Evolutionary conservation across 2,329 filamentous ascomycete genomes (phyloP).

Genomic region (Ilyonectria robusta): DNA sequence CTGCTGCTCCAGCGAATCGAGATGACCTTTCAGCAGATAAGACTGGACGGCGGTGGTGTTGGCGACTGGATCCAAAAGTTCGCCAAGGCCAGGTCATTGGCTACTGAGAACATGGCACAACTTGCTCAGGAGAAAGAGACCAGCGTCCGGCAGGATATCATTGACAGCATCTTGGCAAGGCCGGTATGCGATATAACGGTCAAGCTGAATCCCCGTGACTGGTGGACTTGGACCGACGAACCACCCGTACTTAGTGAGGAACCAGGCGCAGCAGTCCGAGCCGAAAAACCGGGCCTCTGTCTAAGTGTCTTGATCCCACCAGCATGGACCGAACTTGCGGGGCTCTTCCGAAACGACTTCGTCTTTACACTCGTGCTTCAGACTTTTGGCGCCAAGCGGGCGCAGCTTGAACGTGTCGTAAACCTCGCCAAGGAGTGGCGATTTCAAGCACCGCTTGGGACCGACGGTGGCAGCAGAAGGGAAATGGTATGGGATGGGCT

Average conservation of each 20-base stretch:
- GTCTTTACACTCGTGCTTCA: constrained; percentile 12
- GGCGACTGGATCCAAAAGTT: constrained; percentile 5
- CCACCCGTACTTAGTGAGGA: not conserved
- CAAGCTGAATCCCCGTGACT: constrained; percentile 24
- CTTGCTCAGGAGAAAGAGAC: not conserved
- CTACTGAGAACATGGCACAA: not conserved
- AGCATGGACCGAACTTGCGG: not conserved
- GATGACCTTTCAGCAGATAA: constrained; percentile 12
- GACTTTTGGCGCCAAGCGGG: constrained; percentile 14
- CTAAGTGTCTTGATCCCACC: not conserved
- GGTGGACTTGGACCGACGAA: constrained; percentile 16
- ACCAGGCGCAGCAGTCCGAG: not conserved
- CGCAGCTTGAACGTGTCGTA: constrained; percentile 14
- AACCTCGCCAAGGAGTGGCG: constrained; percentile 1
- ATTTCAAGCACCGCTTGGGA: constrained; percentile 1
- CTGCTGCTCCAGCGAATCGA: constrained; percentile 19
- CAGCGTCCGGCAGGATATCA: not conserved
- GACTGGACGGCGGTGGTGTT: not conserved
- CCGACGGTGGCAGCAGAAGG: not conserved
- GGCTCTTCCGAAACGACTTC: constrained; percentile 2
- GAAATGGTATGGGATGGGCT: constrained; percentile 17
- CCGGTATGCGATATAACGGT: constrained; percentile 1
- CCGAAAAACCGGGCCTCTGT: not conserved
- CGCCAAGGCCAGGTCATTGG: constrained; percentile 3
- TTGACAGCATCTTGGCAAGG: constrained; percentile 8